Base-by-base conservation (phyloP, 352 stramenopile genomes). In the Globisporangium splendens region DNA sequence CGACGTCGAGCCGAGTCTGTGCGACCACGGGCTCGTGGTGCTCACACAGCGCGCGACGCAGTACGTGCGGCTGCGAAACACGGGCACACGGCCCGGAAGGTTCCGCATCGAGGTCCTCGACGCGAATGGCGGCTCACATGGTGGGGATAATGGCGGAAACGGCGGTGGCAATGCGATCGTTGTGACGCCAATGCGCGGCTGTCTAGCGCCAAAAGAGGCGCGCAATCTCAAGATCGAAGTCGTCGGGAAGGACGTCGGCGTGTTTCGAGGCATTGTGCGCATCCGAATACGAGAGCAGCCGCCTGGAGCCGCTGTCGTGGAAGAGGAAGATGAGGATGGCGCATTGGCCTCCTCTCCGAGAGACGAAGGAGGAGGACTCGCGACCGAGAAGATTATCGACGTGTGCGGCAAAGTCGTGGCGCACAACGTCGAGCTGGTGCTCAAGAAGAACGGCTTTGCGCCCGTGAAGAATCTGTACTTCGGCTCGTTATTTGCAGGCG, bases 401-500 rank as follows among this genome's bases (percentile, higher is more conserved):
- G 68, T 97, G 3, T 75, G 63, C 12, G 89, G 83, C 1, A 79
- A 44, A 15, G 66, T 97, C 15, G 81, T 98, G 3, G 79, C 94
- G 50, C 92, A 97, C 59, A 93, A 68, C 8, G 74, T 97, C 0
- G 88, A 97, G 61, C 51, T 98, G 5, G 61, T 97, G 8, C 66
- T 81, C 7, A 64, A 69, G 11, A 64, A 69, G 11, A 62, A 77
- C 47, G 69, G 76, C 0, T 54, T 75, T 6, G 69, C 88, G 0
- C 64, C 69, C 2, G 72, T 93, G 5, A 66, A 67, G 6, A 70
- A 52, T 8, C 56, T 95, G 6, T 79, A 79, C 53, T 93, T 95
- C 61, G 83, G 86, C 0, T 79, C 80, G 14, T 61, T 95, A 7
- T 89, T 93, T 52, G 69, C 77, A 0, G 82, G 86, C 2, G 86